Percentiles rank a stretch among this genome's conserved stretches.
phyloP scores from a whole-genome alignment of 345 rosid genomes.

The Dimocarpus longan region DNA sequence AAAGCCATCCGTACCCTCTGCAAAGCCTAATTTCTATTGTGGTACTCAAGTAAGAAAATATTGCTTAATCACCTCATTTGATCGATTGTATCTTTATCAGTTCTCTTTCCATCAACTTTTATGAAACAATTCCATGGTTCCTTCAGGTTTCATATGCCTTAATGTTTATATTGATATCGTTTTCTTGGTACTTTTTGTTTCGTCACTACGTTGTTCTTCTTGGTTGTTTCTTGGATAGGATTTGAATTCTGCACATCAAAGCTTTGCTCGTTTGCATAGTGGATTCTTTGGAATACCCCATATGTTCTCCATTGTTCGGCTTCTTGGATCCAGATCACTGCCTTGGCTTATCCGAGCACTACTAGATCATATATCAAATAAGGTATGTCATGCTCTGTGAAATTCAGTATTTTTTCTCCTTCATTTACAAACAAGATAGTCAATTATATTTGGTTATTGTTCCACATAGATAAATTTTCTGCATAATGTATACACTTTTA shows the following conservation, averaged over 20 bases:
- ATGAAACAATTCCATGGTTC: background rate
- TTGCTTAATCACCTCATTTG: background rate
- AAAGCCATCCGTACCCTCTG: constrained; percentile 92
- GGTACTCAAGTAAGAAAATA: constrained; percentile 82
- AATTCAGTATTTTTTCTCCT: constrained; percentile 1
- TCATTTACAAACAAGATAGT: background rate
- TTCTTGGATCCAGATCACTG: constrained; percentile 92
- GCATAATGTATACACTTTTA: background rate
- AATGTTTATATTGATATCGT: background rate
- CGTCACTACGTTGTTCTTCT: background rate
- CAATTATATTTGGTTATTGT: background rate
- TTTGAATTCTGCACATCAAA: constrained; percentile 96
- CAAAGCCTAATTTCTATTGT: constrained; percentile 88
- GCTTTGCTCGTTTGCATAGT: constrained; percentile 89
- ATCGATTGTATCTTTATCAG: constrained; percentile 1
- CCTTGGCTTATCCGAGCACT: constrained; percentile 98
- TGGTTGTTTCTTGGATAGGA: constrained; percentile 51
- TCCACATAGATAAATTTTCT: background rate
- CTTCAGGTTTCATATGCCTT: background rate
- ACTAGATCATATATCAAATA: constrained; percentile 94
- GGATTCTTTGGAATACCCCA: constrained; percentile 93
- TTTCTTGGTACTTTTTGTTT: background rate
- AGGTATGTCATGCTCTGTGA: constrained; percentile 46
- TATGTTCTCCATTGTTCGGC: constrained; percentile 79
- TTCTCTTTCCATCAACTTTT: constrained; percentile 7